Evolutionary conservation across 257 asterid species (phyloP).

Genomic region (Nicotiana tomentosiformis): DNA sequence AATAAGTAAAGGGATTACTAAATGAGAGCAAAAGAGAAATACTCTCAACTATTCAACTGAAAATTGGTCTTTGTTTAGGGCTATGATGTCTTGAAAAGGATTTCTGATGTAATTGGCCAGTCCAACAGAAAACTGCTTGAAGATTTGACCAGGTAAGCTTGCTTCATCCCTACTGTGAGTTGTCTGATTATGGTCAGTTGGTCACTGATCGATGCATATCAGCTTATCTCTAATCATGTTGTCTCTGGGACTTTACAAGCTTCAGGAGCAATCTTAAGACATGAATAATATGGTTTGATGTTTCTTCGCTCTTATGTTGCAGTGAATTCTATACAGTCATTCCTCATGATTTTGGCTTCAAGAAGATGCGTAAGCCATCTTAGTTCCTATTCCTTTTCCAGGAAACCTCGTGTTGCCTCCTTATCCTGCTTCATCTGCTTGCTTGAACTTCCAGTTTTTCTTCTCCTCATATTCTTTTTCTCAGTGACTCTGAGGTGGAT

Average conservation of each 20-base stretch:
- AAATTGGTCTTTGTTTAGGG: conserved; percentile 41
- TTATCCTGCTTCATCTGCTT: background rate
- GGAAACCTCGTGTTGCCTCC: background rate
- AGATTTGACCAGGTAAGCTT: conserved; percentile 73
- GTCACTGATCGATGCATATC: background rate
- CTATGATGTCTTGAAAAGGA: conserved; percentile 79
- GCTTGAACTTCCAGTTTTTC: background rate
- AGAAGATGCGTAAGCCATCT: conserved; percentile 64
- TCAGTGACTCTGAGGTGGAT: background rate
- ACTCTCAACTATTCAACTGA: background rate
- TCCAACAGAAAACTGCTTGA: conserved; percentile 59
- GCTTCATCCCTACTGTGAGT: background rate
- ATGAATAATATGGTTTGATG: background rate
- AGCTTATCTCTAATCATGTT: background rate
- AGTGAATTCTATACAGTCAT: conserved; percentile 92
- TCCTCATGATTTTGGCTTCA: conserved; percentile 93
- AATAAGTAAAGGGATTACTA: background rate
- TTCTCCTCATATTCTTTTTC: background rate
- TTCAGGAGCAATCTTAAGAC: background rate
- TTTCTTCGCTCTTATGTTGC: conserved; percentile 23
- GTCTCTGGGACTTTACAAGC: background rate
- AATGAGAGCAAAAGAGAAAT: background rate
- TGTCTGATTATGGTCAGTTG: background rate
- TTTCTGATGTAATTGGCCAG: conserved; percentile 63
- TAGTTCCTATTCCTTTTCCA: conserved; percentile 13